Evolutionary conservation across 2,329 filamentous ascomycete genomes (phyloP).

Genomic region (Cladophialophora exuberans): DNA sequence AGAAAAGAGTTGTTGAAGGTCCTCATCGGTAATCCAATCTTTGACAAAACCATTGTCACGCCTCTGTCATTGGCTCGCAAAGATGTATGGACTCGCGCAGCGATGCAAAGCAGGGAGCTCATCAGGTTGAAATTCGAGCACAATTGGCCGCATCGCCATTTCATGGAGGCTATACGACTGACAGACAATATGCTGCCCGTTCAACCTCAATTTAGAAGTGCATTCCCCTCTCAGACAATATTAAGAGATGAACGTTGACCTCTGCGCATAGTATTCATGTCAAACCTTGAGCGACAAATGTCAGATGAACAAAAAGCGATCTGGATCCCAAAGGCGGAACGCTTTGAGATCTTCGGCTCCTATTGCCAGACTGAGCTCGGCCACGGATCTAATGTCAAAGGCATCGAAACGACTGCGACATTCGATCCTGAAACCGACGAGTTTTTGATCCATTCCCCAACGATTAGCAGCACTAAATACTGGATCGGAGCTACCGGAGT

Average conservation of each 20-base stretch:
- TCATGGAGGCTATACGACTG: conserved; percentile 12
- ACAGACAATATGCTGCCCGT: not conserved
- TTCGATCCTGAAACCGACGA: conserved; percentile 36
- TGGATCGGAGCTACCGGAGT: conserved; percentile 38
- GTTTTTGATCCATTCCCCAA: conserved; percentile 38
- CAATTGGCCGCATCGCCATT: conserved; percentile 17
- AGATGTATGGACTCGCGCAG: conserved; percentile 19
- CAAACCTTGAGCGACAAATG: conserved; percentile 32
- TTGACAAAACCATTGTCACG: not conserved
- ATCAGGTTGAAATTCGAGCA: conserved; percentile 15
- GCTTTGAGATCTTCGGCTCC: conserved; percentile 35
- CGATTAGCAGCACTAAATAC: conserved; percentile 36
- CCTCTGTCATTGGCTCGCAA: conserved; percentile 15
- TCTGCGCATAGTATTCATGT: conserved; percentile 21
- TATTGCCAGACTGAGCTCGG: conserved; percentile 39
- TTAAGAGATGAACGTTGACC: not conserved
- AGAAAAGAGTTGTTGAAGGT: conserved; percentile 4
- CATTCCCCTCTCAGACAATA: not conserved
- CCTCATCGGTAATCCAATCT: conserved; percentile 5
- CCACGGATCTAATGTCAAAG: conserved; percentile 37
- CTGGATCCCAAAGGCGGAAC: conserved; percentile 32
- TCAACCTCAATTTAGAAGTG: conserved; percentile 10
- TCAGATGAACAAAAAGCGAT: conserved; percentile 30
- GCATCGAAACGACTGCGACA: conserved; percentile 39
- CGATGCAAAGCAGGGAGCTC: conserved; percentile 15